phyloP scores from a whole-genome alignment of 345 rosid species.

The Citrus sp. region DNA sequence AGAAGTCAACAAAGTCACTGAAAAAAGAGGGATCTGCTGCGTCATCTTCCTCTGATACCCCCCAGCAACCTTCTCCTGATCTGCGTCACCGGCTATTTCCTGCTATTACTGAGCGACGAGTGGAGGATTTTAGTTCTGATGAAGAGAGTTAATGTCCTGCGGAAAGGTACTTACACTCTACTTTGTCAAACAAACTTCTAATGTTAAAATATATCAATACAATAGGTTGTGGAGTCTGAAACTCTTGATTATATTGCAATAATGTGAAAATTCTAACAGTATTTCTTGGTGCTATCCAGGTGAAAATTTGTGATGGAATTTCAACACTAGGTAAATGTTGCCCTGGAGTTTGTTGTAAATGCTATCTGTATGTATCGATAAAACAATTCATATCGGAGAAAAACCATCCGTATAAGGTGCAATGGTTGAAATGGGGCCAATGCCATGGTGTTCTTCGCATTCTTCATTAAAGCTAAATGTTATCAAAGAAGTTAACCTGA shows the following conservation, averaged over 20 bases:
- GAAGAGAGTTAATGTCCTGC: slow-evolving; percentile 33
- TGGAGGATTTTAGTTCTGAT: slow-evolving; percentile 52
- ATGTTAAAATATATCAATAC: background rate
- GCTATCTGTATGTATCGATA: background rate
- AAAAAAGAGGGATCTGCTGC: slow-evolving; percentile 49
- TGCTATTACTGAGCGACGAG: slow-evolving; percentile 61
- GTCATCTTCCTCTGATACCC: slow-evolving; percentile 47
- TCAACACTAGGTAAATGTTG: background rate
- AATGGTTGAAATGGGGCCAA: background rate
- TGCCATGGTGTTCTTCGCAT: background rate
- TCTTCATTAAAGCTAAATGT: background rate
- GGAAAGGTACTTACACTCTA: slow-evolving; percentile 7
- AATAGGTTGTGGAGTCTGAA: background rate
- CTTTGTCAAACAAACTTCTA: background rate
- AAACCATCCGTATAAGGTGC: no score
- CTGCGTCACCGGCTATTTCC: slow-evolving; percentile 67
- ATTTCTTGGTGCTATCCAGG: background rate
- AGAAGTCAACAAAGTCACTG: slow-evolving; percentile 38
- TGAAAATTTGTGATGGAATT: background rate
- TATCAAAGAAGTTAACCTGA: background rate
- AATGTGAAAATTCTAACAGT: background rate
- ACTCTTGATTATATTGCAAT: background rate
- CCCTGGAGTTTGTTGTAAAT: background rate
- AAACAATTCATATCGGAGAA: background rate
- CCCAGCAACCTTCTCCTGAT: slow-evolving; percentile 39